Base-by-base conservation (phyloP, 352 stramenopile species). In the Vaucheria bursata region DNA sequence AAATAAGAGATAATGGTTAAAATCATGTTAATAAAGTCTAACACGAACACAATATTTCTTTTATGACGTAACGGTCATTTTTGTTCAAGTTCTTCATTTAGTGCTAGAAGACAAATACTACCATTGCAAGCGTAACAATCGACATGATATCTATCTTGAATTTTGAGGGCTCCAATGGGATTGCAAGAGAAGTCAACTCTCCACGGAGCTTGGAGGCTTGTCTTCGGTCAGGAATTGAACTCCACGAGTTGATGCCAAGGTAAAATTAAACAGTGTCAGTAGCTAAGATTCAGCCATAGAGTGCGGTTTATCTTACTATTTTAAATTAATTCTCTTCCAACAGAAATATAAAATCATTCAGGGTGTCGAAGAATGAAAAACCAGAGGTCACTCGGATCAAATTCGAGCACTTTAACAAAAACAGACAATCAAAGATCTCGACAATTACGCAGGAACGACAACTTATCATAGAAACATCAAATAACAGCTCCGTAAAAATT, bases 221-320 rank as follows among this genome's bases (percentile, higher is more conserved):
- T 50, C 32, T 83, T 0, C 38, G 78, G 25, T 81, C 45, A 7
- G 78, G 78, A 0, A 80, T 49, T 45, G 78, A 83, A 25, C 78
- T 74, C 31, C 38, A 75, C 49, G 78, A 83, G 64, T 74, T 83
- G 7, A 59, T 83, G 78, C 78, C 78, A 33, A 83, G 71, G 78
- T 70, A 68, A 79, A 74, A 18, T 36, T 8, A 8, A 71, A 12
- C 25, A 59, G 45, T 25, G 45, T n/a, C n/a, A n/a, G n/a, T n/a
- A n/a, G n/a, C n/a, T n/a, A n/a, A n/a, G n/a, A n/a, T n/a, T n/a
- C n/a, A n/a, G n/a, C n/a, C n/a, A n/a, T n/a, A n/a, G n/a, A n/a
- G n/a, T n/a, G n/a, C n/a, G n/a, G n/a, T n/a, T n/a, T n/a, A n/a
- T n/a, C n/a, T n/a, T n/a, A n/a, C n/a, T n/a, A n/a, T n/a, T n/a